Conservation (phyloP, 768 basidiomycete genomes). For the Hericium coralloides region DNA sequence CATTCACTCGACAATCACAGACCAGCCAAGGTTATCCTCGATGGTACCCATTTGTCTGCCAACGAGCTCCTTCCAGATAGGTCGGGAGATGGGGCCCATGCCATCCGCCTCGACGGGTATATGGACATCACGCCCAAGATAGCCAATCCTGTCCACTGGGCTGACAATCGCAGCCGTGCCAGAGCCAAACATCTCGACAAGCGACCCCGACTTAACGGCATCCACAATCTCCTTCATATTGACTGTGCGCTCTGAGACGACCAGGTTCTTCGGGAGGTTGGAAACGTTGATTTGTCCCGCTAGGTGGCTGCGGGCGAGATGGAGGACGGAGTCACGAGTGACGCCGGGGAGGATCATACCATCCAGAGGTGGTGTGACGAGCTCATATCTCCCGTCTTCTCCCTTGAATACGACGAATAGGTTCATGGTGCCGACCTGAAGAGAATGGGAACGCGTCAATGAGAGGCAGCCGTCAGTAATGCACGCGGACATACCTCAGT, state of each 20-base stretch:
- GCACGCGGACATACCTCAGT: conserved; percentile 32
- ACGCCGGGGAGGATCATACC: conserved; percentile 37
- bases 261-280: conserved; percentile 17
- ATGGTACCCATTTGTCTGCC: conserved; percentile 35
- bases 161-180: conserved; percentile 34
- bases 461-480: conserved; percentile 10
- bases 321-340: conserved; percentile 30
- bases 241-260: conserved; percentile 22
- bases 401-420: conserved; percentile 59
- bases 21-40: conserved; percentile 30
- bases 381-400: conserved; percentile 37
- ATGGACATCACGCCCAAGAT: conserved; percentile 29
- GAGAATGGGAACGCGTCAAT: background rate
- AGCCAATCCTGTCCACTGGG: conserved; percentile 31
- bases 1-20: conserved; percentile 20
- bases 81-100: conserved; percentile 31
- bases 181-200: conserved; percentile 27
- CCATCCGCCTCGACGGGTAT: conserved; percentile 32
- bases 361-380: conserved; percentile 15
- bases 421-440: conserved; percentile 72
- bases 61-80: conserved; percentile 27
- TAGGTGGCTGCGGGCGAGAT: conserved; percentile 27
- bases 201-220: conserved; percentile 18
- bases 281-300: conserved; percentile 18
- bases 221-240: conserved; percentile 24